Evolutionary conservation across 139 green algal genomes (phyloP).

Genomic region (Deuterostichococcus epilithicus): DNA sequence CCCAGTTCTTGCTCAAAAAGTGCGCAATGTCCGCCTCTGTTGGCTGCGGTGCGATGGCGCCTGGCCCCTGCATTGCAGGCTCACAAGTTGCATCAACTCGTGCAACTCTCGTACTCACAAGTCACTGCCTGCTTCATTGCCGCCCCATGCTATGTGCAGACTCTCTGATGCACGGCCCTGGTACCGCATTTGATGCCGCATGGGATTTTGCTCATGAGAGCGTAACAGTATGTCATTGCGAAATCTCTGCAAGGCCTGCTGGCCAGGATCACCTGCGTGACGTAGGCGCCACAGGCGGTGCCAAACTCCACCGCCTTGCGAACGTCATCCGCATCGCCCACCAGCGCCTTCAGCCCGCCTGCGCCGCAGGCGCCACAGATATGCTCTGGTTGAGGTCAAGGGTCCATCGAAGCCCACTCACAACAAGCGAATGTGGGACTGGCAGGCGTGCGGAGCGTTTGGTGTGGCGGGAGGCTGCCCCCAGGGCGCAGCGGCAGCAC

Average conservation of each 20-base stretch:
- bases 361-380: not conserved
- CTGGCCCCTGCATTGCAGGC: slow-evolving; percentile 31
- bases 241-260: too few relatives aligned
- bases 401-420: not conserved
- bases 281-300: slow-evolving; percentile 54
- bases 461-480: too few relatives aligned
- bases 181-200: too few relatives aligned
- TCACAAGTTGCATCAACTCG: too few relatives aligned
- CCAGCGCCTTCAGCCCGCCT: slow-evolving; percentile 57
- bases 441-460: not conserved
- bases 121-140: too few relatives aligned
- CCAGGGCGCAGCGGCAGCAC: not conserved
- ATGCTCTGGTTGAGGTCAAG: not conserved
- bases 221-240: too few relatives aligned
- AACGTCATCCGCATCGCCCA: slow-evolving; percentile 36
- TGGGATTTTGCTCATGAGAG: too few relatives aligned
- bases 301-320: slow-evolving; percentile 60
- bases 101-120: too few relatives aligned
- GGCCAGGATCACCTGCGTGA: slow-evolving; percentile 14
- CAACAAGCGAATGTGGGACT: too few relatives aligned
- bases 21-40: slow-evolving; percentile 46
- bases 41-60: slow-evolving; percentile 76
- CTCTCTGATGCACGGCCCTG: too few relatives aligned
- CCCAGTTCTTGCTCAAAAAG: slow-evolving; percentile 29
- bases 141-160: too few relatives aligned